Base-by-base conservation (phyloP, 305 asterid genomes). In the Coffea humblotiana region DNA sequence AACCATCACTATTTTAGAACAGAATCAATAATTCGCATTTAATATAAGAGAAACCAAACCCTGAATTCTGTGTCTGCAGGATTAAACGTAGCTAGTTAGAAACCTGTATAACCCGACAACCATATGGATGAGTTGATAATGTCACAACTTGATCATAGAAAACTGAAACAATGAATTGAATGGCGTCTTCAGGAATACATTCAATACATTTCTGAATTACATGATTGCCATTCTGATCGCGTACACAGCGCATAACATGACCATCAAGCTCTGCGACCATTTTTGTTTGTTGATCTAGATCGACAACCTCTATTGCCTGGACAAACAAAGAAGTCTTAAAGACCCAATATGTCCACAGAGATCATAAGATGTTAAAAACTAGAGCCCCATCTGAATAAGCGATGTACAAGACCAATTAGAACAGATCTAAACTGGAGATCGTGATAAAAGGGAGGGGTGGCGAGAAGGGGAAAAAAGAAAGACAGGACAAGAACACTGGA, bases 61-160 rank as follows among this genome's bases (percentile, higher is more conserved):
- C 8, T 15, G 65, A 29, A 68, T 47, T 19, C 35, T 29, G 40
- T 0, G 47, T 47, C 29, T 27, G 14, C 45, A 15, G 37, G n/a
- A 79, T 69, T 18, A 81, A 56, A 79, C 49, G 73, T 47, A 78
- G 78, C 51, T 49, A 70, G 56, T 66, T 29, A 48, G 21, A 37
- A 79, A 93, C 97, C 97, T 93, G 97, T 89, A 91, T 91, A 75
- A 93, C 97, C 68, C 97, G 91, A 79, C 97, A 93, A 61, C 97
- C 97, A 86, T 93, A 90, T 29, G 95, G 97, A 87, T 91, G 97
- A 61, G 94, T 91, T 52, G 97, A 90, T 84, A 93, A 78, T 32
- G 91, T 83, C 71, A 90, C 91, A 70, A 92, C 94, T 82, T 93
- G 98, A 78, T 89, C 89, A 75, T 87, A 88, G 78, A 93, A 92